Evolutionary conservation across 2,329 filamentous ascomycete species (phyloP).

Genomic region (Aspergillus candidus): DNA sequence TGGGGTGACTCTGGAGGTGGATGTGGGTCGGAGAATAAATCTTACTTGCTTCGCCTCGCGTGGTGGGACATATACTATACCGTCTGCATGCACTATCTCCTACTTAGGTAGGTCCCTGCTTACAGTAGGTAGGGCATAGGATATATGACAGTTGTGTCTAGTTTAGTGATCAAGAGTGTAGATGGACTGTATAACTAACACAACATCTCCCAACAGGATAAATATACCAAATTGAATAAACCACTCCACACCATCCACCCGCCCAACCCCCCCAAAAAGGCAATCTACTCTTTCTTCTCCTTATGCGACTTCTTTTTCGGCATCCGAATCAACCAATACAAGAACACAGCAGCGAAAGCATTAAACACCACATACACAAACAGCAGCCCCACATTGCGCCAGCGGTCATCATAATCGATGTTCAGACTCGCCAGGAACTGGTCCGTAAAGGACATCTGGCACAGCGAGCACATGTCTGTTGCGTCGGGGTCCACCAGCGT

Average conservation of each 20-base stretch:
- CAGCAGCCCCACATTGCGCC: constrained; percentile 52
- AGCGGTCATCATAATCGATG: constrained; percentile 41
- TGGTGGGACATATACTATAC: no score
- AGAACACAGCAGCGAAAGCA: constrained; percentile 40
- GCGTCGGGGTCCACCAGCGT: constrained; percentile 58
- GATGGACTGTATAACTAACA: no score
- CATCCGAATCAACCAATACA: constrained; percentile 52
- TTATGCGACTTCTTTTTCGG: constrained; percentile 43
- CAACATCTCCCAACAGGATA: no score
- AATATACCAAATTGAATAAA: no score
- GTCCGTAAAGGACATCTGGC: constrained; percentile 33
- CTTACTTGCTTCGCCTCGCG: no score
- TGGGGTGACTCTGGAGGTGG: no score
- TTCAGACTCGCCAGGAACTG: constrained; percentile 48
- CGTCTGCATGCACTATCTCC: no score
- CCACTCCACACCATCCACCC: background rate
- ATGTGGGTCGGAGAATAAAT: no score
- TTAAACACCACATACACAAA: constrained; percentile 51
- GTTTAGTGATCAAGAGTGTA: no score
- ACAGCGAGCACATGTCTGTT: constrained; percentile 53
- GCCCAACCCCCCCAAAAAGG: background rate
- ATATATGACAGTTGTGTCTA: no score
- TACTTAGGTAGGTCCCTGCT: no score
- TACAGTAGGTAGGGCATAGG: no score
- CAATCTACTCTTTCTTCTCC: constrained; percentile 29